Base-by-base conservation (phyloP, 352 stramenopile species). In the Pythium guiyangense region DNA sequence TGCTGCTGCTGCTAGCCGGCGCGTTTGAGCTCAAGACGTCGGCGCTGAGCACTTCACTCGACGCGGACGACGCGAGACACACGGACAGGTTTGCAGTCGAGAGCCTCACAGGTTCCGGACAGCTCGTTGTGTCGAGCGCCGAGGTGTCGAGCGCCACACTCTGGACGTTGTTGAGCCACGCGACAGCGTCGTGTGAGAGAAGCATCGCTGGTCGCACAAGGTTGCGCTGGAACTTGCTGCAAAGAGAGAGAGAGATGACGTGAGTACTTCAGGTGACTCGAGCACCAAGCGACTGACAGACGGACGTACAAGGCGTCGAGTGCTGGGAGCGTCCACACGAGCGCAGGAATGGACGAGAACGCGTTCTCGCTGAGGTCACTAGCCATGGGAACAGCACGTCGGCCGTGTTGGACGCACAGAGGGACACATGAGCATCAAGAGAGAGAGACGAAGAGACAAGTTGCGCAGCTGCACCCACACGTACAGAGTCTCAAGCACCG, bases 161-260 rank as follows among this genome's bases (percentile, higher is more conserved):
- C 15, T 26, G 37, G 3, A 22, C 10, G 39, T 46, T 12, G 10
- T 54, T 54, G 37, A 54, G 34, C 55, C 55, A 55, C 10, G 40
- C 26, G n/a, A 51, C 37, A 34, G 45, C 47, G 10, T 14, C 25
- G 11, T 37, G 8, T 10, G 27, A 4, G 5, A 61, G 27, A 2
- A 15, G 47, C 14, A 55, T 37, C 39, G 44, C 20, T 18, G 55
- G 39, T 6, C 15, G 27, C 25, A 60, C 46, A 1, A 46, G 54
- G 46, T 60, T 60, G 12, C 35, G 25, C 20, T 54, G 31, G 35
- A 60, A 60, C 35, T 54, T 31, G 25, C 54, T 60, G 34, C 9
- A 31, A n/a, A 15, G 34, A 17, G 31, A 34, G 22, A 34, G 5
- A 37, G 18, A 43, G 12, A 25, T 4, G 27, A 9, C 0, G 15